phyloP scores from a whole-genome alignment of 768 basidiomycete genomes.

The Lactarius tabidus region DNA sequence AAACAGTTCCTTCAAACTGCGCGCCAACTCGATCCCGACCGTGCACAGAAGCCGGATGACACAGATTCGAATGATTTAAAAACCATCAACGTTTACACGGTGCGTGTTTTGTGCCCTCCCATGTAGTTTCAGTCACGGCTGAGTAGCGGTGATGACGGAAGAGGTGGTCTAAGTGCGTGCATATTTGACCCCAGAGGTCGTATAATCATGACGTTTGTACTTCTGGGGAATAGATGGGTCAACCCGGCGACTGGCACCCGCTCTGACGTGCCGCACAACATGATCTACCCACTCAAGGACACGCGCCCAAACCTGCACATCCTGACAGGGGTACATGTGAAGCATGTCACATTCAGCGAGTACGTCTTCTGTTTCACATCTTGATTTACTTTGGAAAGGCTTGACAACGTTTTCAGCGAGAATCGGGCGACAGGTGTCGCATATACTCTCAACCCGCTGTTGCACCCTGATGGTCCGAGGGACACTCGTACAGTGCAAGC shows the following conservation, averaged over 20 bases:
- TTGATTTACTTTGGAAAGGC: conserved; percentile 24
- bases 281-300: conserved; percentile 37
- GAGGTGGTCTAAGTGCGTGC: conserved; percentile 42
- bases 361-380: conserved; percentile 27
- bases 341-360: conserved; percentile 33
- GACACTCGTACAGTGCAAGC: conserved; percentile 30
- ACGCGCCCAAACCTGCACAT: conserved; percentile 33
- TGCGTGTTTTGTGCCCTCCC: no score
- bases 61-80: conserved; percentile 26
- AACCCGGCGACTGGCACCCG: conserved; percentile 47
- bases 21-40: conserved; percentile 25
- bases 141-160: conserved; percentile 1
- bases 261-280: conserved; percentile 48
- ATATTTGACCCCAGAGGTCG: background rate
- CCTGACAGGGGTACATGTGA: conserved; percentile 34
- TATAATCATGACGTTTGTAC: background rate
- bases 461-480: conserved; percentile 25
- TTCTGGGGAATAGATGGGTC: conserved; percentile 43
- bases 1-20: conserved; percentile 32
- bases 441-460: conserved; percentile 31
- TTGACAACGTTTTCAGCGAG: conserved; percentile 20
- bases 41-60: conserved; percentile 21
- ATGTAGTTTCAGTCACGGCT: no score
- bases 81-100: conserved; percentile 28
- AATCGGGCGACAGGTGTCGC: conserved; percentile 33